Evolutionary conservation across 2,329 filamentous ascomycete species (phyloP).

Genomic region (Neurospora crassa): DNA sequence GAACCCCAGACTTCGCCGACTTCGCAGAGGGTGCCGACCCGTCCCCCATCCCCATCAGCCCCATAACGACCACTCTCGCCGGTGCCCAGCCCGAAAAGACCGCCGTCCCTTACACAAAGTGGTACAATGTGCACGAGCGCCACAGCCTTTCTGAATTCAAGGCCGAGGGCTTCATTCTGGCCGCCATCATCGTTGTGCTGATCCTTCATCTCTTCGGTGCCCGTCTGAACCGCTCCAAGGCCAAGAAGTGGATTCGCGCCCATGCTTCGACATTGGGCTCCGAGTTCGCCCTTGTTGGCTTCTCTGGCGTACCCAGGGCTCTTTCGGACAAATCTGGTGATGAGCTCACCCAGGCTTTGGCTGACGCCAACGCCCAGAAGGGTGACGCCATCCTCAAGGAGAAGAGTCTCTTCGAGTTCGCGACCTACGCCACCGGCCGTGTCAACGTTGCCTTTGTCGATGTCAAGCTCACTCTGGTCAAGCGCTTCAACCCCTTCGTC

Average conservation of each 20-base stretch:
- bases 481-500: conserved; percentile 74
- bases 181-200: conserved; percentile 64
- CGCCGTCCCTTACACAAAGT: conserved; percentile 70
- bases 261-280: conserved; percentile 61
- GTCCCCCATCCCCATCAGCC: conserved; percentile 38
- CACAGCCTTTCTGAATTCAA: conserved; percentile 76
- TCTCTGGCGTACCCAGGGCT: conserved; percentile 46
- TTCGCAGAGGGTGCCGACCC: conserved; percentile 73
- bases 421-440: conserved; percentile 80
- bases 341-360: conserved; percentile 52
- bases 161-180: conserved; percentile 74
- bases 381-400: conserved; percentile 64
- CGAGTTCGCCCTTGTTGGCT: conserved; percentile 86
- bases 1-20: conserved; percentile 74
- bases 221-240: conserved; percentile 68
- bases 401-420: conserved; percentile 78
- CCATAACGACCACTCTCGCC: conserved; percentile 36
- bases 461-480: conserved; percentile 68
- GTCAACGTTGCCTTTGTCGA: conserved; percentile 91
- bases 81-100: conserved; percentile 37
- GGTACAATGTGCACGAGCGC: conserved; percentile 96
- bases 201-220: conserved; percentile 74
- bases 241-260: conserved; percentile 68
- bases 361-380: conserved; percentile 24
- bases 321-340: conserved; percentile 39